Evolutionary conservation across 2,329 filamentous ascomycete species (phyloP), one percentile per base, ranked within the genome.

Genomic region (Trichoderma afroharzianum): DNA sequence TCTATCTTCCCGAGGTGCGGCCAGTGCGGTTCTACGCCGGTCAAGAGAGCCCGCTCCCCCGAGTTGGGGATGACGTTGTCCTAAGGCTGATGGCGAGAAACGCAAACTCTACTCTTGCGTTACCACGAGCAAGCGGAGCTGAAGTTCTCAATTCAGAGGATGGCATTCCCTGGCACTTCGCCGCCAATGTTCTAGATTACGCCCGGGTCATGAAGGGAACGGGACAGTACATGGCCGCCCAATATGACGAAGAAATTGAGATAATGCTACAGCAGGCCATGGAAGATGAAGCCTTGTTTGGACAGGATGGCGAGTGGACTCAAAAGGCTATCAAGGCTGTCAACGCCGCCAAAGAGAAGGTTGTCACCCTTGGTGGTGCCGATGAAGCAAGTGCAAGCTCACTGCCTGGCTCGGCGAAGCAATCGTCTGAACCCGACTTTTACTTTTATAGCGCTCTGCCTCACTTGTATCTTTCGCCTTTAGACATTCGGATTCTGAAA

Each of bases 161-260:
- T 64, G 92, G 95, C 77, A 89, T 98, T 43, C 96, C 96, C 0
- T 99, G 96, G 96, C 94, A 97, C 80, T 94, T 96, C 81, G 94
- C 93, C 6, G 94, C 94, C 11, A 97, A 97, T 77, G 94, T 97
- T 43, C 88, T 97, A 79, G 96, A 99, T 79, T 99, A 98, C 81
- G 94, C 95, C 18, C 90, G 95, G 50, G 92, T 98, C 70, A 97
- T 99, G 93, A 97, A 95, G 79, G 96, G 95, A 7, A 95, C 93
- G 5, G 90, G 92, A 76, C 90, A 92, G 39, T 99, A 99, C 79
- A 95, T 99, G 91, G 79, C 85, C 14, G 86, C 89, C 68, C 93
- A 98, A 78, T 95, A 91, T 76, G 90, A 97, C 73, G 84, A 88
- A 47, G 95, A 98, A 79, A 90, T 97, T 43, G 84, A 88, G 50